Percentiles rank a stretch among this genome's conserved stretches.
Evolutionary conservation across 1,284 basidiomycete genomes (phyloP).

Genomic region (Exobasidium cylindrosporum): DNA sequence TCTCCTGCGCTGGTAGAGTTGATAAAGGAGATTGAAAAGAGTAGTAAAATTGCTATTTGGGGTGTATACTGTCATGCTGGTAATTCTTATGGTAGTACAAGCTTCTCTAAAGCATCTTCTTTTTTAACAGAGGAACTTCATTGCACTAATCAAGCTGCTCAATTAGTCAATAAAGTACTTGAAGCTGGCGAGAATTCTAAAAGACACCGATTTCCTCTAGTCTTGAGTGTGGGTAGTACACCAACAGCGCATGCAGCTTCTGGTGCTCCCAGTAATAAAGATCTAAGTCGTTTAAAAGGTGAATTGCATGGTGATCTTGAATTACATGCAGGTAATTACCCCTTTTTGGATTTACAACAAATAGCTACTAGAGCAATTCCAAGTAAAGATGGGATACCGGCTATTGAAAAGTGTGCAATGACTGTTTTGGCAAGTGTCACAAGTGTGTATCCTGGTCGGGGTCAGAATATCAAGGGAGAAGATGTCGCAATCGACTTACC

Average conservation of each 20-base stretch:
- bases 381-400: neutral
- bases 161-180: slow-evolving; percentile 62
- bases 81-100: slow-evolving; percentile 45
- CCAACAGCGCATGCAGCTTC: slow-evolving; percentile 76
- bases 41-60: slow-evolving; percentile 65
- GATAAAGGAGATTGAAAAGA: slow-evolving; percentile 61
- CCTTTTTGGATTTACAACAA: slow-evolving; percentile 79
- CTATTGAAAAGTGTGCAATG: slow-evolving; percentile 63
- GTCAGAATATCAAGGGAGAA: neutral
- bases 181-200: neutral
- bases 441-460: slow-evolving; percentile 67
- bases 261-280: slow-evolving; percentile 55
- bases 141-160: slow-evolving; percentile 68
- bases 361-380: slow-evolving; percentile 61
- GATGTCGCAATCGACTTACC: neutral
- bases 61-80: slow-evolving; percentile 82
- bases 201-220: slow-evolving; percentile 57
- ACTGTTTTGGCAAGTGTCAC: slow-evolving; percentile 70
- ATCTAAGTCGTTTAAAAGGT: slow-evolving; percentile 31
- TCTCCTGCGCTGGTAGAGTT: slow-evolving; percentile 64
- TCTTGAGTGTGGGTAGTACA: slow-evolving; percentile 78
- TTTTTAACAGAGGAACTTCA: slow-evolving; percentile 72
- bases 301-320: slow-evolving; percentile 43
- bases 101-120: slow-evolving; percentile 59
- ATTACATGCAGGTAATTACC: slow-evolving; percentile 68